Base-by-base conservation (phyloP, 2,329 filamentous ascomycete species). In the Knoxdaviesia proteae region DNA sequence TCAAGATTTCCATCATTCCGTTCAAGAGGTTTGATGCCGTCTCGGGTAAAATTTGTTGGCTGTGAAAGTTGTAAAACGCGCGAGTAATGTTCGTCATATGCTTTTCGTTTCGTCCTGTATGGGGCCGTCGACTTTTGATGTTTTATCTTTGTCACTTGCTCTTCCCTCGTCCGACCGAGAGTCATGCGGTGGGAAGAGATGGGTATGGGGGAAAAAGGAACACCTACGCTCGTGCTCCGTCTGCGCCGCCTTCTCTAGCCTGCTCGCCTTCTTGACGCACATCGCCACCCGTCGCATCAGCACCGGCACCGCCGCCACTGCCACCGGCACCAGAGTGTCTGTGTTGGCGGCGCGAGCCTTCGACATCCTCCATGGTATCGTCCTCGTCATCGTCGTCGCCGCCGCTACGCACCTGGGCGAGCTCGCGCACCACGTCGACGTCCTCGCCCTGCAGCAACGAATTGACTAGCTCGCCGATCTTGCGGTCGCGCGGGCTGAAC, bases 191-290 rank as follows among this genome's bases (percentile, higher is more conserved):
- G 20, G 20, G 20, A 20, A 20, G 20, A 20, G 20, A 2, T 20
- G 20, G 20, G 20, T 20, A 41, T 11, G 5, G 34, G 40, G 33
- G 36, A 36, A 36, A 20, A 36, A 34, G 42, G 53, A 51, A 50
- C 56, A 98, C 92, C 88, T 96, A 98, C 90, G 88, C 90, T 94
- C 90, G 77, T 64, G 84, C 92, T 56, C 92, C 90, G 63, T 96
- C 90, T 52, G 84, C 84, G 57, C 92, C 90, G 47, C 88, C 90
- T 61, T 94, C 86, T 64, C 92, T 73, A 49, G 88, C 76, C 51
- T 75, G 77, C 59, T 84, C 77, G 45, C 90, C 90, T 60, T 96
- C 90, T 59, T 92, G 78, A 60, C 87, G 75, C 51, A 94, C 65
- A 57, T 98, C 88, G 49, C 87, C 88, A 44, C 88, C 88, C 3